Conservation (phyloP, 805 yeast species). For the Wickerhamomyces chaumierensis region DNA sequence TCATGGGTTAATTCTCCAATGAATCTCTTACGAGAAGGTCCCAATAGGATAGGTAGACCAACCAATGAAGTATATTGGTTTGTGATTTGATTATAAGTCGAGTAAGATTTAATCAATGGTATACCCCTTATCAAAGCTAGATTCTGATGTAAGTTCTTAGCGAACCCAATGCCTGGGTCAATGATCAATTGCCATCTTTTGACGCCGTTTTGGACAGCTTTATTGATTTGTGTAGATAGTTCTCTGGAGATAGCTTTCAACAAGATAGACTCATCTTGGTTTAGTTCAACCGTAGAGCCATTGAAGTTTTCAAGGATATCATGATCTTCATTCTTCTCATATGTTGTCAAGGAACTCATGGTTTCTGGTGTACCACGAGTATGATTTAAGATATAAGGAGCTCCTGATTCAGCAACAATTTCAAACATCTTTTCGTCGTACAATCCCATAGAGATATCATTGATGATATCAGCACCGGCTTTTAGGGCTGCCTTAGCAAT, state of each 20-base stretch:
- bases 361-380: slow-evolving; percentile 71
- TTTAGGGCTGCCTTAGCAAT: slow-evolving; percentile 63
- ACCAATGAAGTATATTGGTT: slow-evolving; percentile 12
- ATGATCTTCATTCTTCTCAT: slow-evolving; percentile 29
- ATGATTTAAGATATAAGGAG: slow-evolving; percentile 76
- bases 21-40: slow-evolving; percentile 83
- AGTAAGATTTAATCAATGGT: slow-evolving; percentile 36
- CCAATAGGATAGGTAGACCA: slow-evolving; percentile 58
- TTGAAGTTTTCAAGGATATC: slow-evolving; percentile 25
- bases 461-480: slow-evolving; percentile 84
- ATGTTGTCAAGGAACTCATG: slow-evolving; percentile 53
- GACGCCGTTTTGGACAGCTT: slow-evolving; percentile 54
- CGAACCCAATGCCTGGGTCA: slow-evolving; percentile 96
- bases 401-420: slow-evolving; percentile 58
- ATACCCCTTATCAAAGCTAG: slow-evolving; percentile 45
- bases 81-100: slow-evolving; percentile 21
- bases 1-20: slow-evolving; percentile 65
- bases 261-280: slow-evolving; percentile 23
- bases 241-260: slow-evolving; percentile 57
- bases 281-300: slow-evolving; percentile 13
- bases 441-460: slow-evolving; percentile 78
- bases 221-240: slow-evolving; percentile 38
- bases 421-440: slow-evolving; percentile 57
- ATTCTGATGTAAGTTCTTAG: slow-evolving; percentile 71
- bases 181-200: slow-evolving; percentile 82